Evolutionary conservation across 306 rosid genomes (phyloP).

Genomic region (Prosopis cineraria): DNA sequence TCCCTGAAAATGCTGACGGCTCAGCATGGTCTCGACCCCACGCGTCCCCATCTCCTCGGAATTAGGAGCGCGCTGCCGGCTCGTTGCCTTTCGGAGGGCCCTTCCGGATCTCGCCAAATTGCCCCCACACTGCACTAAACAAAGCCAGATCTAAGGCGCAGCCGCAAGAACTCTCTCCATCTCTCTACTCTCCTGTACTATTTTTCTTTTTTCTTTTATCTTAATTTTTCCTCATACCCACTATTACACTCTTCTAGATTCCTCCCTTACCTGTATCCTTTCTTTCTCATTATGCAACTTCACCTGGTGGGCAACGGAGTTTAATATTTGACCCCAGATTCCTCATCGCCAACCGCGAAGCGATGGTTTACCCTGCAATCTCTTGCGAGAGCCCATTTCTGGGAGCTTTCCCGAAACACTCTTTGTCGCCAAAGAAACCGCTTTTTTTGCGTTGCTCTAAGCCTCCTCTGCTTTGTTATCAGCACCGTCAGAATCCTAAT

Average conservation of each 20-base stretch:
- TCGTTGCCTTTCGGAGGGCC: not conserved
- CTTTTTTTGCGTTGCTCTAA: slow-evolving; percentile 13
- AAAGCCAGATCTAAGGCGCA: not conserved
- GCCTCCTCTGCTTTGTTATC: slow-evolving; percentile 41
- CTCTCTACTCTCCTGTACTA: not conserved
- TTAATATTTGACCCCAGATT: not conserved
- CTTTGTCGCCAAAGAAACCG: slow-evolving; percentile 16
- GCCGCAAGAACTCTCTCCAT: slow-evolving; percentile 39
- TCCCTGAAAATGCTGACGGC: not conserved
- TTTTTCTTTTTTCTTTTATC: not conserved
- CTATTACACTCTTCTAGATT: slow-evolving; percentile 54
- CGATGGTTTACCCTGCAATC: slow-evolving; percentile 55
- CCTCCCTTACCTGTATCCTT: slow-evolving; percentile 41
- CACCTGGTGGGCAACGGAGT: not conserved
- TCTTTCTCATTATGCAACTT: not conserved
- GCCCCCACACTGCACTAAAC: not conserved
- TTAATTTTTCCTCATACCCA: slow-evolving; percentile 17
- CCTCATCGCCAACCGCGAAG: not conserved
- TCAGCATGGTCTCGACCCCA: not conserved
- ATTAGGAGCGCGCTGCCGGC: not conserved
- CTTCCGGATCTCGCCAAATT: not conserved
- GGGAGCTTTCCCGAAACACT: slow-evolving; percentile 22
- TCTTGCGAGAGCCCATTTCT: slow-evolving; percentile 37
- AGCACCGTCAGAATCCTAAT: slow-evolving; percentile 36
- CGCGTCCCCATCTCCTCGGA: not conserved